Evolutionary conservation across 2,329 filamentous ascomycete species (phyloP).

Genomic region (Fusarium keratoplasticum): DNA sequence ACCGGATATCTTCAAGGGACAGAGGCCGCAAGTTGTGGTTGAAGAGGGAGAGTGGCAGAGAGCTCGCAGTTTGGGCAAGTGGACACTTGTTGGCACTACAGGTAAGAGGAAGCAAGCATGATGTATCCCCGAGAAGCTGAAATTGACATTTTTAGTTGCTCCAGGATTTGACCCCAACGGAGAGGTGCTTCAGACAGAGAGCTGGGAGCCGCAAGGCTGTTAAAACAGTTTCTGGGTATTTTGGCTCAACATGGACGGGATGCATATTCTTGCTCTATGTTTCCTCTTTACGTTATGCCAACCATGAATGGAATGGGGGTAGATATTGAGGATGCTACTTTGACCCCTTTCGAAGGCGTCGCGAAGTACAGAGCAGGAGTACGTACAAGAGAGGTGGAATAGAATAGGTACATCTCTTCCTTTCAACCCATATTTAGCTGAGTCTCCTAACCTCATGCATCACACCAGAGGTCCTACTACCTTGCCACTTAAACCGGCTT

Average conservation of each 20-base stretch:
- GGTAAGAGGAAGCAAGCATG: background rate
- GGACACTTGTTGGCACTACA: slow-evolving; percentile 32
- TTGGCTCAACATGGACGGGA: background rate
- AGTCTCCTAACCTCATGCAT: background rate
- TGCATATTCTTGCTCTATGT: background rate
- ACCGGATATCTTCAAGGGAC: background rate
- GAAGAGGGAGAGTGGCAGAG: slow-evolving; percentile 20
- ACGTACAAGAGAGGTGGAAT: background rate
- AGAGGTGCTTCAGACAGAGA: slow-evolving; percentile 13
- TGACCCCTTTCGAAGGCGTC: background rate
- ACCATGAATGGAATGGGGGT: background rate
- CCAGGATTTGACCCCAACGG: slow-evolving; percentile 20
- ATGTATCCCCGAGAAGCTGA: background rate
- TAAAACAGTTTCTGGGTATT: background rate
- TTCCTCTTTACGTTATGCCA: background rate
- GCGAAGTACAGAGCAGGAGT: background rate
- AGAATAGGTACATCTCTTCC: background rate
- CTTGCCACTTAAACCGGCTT: background rate
- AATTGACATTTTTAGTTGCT: slow-evolving; percentile 3
- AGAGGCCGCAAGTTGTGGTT: slow-evolving; percentile 29
- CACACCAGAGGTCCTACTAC: background rate
- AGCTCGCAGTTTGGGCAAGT: slow-evolving; percentile 9
- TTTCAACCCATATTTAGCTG: background rate
- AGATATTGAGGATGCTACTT: background rate
- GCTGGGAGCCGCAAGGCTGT: slow-evolving; percentile 25